phyloP scores from a whole-genome alignment of 2,329 filamentous ascomycete species.

The Neonectria faginata region DNA sequence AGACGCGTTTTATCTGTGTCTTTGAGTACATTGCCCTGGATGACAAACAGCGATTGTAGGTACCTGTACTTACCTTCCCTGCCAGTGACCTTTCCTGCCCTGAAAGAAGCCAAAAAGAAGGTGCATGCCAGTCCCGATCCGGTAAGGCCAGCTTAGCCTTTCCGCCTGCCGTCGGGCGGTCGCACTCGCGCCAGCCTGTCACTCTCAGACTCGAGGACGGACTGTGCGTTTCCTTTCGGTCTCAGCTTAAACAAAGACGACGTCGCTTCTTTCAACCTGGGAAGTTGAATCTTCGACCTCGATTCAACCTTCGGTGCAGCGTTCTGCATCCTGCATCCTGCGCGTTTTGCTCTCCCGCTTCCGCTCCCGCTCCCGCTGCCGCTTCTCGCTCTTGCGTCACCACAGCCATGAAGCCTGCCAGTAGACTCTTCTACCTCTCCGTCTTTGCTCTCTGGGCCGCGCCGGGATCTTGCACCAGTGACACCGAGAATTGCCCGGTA shows the following conservation, averaged over 20 bases:
- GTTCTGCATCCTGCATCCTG: background rate
- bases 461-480: constrained; percentile 58
- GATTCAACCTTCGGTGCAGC: background rate
- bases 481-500: constrained; percentile 66
- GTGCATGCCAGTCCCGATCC: constrained; percentile 20
- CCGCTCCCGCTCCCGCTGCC: background rate
- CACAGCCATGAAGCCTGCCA: constrained; percentile 62
- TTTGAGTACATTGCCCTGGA: background rate
- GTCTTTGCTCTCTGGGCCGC: constrained; percentile 67
- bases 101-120: constrained; percentile 12
- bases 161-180: constrained; percentile 5
- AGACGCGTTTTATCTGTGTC: background rate
- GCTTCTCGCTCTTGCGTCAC: background rate
- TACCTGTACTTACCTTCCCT: constrained; percentile 4
- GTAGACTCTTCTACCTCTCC: constrained; percentile 66
- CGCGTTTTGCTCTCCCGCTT: background rate
- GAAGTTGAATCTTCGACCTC: background rate
- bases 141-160: constrained; percentile 24
- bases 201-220: background rate
- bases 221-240: background rate
- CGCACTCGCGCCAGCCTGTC: constrained; percentile 5
- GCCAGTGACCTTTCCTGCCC: background rate
- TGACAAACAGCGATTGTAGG: constrained; percentile 16
- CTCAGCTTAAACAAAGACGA: constrained; percentile 23
- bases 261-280: constrained; percentile 26